A percentile compares a stretch with the other conserved stretches of the same genome.
phyloP scores from a whole-genome alignment of 768 basidiomycete genomes.

The Mycena kentingensis region DNA sequence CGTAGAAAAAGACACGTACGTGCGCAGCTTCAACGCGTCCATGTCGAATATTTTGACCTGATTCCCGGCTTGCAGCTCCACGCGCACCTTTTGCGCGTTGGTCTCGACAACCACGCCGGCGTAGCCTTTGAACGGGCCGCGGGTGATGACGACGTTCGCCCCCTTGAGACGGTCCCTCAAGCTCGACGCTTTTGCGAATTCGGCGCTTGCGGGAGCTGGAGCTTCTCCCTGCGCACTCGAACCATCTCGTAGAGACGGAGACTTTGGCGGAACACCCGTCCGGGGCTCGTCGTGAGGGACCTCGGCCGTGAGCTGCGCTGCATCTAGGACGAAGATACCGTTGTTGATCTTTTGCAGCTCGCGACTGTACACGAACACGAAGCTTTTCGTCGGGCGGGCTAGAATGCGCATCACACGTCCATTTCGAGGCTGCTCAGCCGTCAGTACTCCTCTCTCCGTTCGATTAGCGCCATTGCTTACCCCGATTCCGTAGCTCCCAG shows the following conservation, averaged over 20 bases:
- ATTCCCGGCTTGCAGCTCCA: slow-evolving; percentile 88
- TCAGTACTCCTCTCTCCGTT: slow-evolving; percentile 76
- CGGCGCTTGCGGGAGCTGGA: slow-evolving; percentile 63
- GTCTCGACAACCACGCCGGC: slow-evolving; percentile 93
- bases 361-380: slow-evolving; percentile 93
- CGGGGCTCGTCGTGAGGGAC: slow-evolving; percentile 65
- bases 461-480: slow-evolving; percentile 92
- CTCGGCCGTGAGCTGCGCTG: slow-evolving; percentile 84
- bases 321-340: slow-evolving; percentile 90
- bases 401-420: slow-evolving; percentile 92
- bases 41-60: slow-evolving; percentile 87
- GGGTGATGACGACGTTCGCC: slow-evolving; percentile 74
- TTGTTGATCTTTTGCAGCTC: slow-evolving; percentile 81
- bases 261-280: slow-evolving; percentile 88
- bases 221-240: too few relatives aligned
- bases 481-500: slow-evolving; percentile 84
- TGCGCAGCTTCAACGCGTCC: slow-evolving; percentile 67
- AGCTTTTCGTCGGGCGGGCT: slow-evolving; percentile 79
- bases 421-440: slow-evolving; percentile 61
- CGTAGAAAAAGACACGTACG: slow-evolving; percentile 49
- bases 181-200: slow-evolving; percentile 71
- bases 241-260: too few relatives aligned
- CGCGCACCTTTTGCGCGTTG: slow-evolving; percentile 81
- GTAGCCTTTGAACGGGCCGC: slow-evolving; percentile 90
- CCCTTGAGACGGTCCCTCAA: slow-evolving; percentile 86